Percentiles rank a stretch among this genome's conserved stretches.
phyloP scores from a whole-genome alignment of 345 rosid genomes.

The Eucalyptus globulus region DNA sequence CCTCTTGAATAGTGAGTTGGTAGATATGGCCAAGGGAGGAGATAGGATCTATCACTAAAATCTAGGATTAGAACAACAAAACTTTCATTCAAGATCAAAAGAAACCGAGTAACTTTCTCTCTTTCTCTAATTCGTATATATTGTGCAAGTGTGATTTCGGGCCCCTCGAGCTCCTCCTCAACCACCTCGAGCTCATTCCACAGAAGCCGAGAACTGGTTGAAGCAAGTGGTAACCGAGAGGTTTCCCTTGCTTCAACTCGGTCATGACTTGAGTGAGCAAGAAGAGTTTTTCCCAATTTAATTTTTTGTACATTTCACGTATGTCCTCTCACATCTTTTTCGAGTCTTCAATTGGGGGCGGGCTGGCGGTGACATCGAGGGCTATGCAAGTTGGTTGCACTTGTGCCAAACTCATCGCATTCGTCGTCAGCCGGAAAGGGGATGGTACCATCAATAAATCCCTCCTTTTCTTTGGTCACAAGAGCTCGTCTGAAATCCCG shows the following conservation, averaged over 20 bases:
- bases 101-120: background rate
- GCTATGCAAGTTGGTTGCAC: background rate
- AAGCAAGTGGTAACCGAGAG: background rate
- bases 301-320: fast-evolving
- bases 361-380: fast-evolving
- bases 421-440: fast-evolving
- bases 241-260: background rate
- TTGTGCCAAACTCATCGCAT: background rate
- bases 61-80: fast-evolving
- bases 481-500: fast-evolving
- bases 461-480: background rate
- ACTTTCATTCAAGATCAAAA: too few species aligned
- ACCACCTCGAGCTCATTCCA: background rate
- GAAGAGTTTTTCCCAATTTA: background rate
- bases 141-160: fast-evolving
- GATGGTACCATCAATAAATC: background rate
- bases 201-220: fast-evolving
- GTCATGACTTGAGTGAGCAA: background rate
- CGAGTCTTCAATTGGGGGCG: too few species aligned
- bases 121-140: fast-evolving
- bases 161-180: background rate
- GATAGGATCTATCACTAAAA: fast-evolving
- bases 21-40: fast-evolving
- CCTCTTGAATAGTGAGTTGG: fast-evolving
- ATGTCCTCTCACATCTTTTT: too few species aligned